Evolutionary conservation across 164 flowering plant species (phyloP).

Genomic region (Euptelea pleiosperma): DNA sequence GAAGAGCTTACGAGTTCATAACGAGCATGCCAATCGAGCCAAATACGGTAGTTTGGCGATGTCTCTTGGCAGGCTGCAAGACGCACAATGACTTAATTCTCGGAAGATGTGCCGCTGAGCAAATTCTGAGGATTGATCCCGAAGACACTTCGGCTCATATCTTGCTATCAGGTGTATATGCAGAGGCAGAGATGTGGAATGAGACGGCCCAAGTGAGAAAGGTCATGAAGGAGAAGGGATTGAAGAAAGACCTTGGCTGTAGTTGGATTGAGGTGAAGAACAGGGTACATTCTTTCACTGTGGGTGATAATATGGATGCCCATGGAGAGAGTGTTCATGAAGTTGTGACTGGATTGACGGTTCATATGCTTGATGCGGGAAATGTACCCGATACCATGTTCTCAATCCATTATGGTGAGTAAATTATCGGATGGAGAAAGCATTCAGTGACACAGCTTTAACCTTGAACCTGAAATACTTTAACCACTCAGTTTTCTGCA

Average conservation of each 20-base stretch:
- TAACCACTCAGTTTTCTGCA: too few relatives aligned
- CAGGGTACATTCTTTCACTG: constrained; percentile 22
- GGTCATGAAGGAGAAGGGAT: constrained; percentile 30
- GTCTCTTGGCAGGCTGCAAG: constrained; percentile 39
- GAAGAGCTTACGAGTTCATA: constrained; percentile 35
- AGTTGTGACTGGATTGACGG: constrained; percentile 21
- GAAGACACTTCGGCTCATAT: constrained; percentile 41
- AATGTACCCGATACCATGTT: constrained; percentile 21
- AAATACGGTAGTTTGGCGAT: constrained; percentile 43
- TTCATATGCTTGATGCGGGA: constrained; percentile 31
- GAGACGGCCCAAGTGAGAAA: constrained; percentile 31
- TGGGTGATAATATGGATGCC: constrained; percentile 16
- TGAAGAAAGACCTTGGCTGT: constrained; percentile 45
- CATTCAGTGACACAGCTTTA: too few relatives aligned
- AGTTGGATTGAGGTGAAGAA: constrained; percentile 45
- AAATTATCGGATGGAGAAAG: too few relatives aligned
- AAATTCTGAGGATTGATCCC: constrained; percentile 35
- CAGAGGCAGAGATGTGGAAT: constrained; percentile 42
- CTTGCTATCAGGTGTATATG: constrained; percentile 40
- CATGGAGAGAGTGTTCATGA: constrained; percentile 18
- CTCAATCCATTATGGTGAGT: constrained; percentile 7
- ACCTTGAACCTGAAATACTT: too few relatives aligned
- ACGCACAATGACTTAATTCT: constrained; percentile 28
- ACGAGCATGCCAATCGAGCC: constrained; percentile 17
- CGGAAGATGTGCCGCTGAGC: constrained; percentile 36